Conservation (phyloP, 495 filamentous ascomycete species). For the Talaromyces wortmannii region DNA sequence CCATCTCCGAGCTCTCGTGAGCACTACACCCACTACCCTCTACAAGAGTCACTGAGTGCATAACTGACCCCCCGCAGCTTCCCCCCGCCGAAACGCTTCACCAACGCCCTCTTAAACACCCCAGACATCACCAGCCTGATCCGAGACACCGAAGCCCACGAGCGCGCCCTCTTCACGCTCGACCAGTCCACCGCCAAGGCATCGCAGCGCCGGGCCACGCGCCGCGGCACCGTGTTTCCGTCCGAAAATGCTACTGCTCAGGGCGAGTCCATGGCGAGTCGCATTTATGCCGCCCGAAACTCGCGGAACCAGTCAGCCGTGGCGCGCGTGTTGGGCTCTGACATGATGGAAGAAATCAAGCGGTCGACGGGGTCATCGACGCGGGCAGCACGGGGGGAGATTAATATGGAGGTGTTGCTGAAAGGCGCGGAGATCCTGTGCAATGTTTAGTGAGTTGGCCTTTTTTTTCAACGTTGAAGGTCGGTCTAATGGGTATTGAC, state of each 20-base stretch:
- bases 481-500: background rate
- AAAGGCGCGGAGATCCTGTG: conserved; percentile 87
- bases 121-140: conserved; percentile 93
- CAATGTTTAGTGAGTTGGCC: conserved; percentile 63
- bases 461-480: background rate
- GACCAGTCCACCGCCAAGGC: conserved; percentile 51
- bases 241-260: conserved; percentile 35
- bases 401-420: conserved; percentile 83
- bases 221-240: conserved; percentile 38
- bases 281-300: conserved; percentile 43
- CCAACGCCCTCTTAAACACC: conserved; percentile 79
- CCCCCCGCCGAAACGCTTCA: conserved; percentile 87
- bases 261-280: conserved; percentile 40
- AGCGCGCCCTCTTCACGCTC: conserved; percentile 90
- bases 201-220: conserved; percentile 32
- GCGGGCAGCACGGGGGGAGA: conserved; percentile 49
- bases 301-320: conserved; percentile 78
- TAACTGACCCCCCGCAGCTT: conserved; percentile 48
- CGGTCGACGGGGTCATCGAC: conserved; percentile 38
- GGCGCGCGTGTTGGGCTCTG: conserved; percentile 78
- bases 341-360: conserved; percentile 80
- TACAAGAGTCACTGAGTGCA: background rate
- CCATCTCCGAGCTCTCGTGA: conserved; percentile 79
- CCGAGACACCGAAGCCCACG: conserved; percentile 90
- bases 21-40: background rate